Percentiles rank a stretch among this genome's conserved stretches.
These are phyloP conservation scores for Trypanosoma caninum DNA, from an alignment of 208 protist genomes.

Conservation along the genomic window DNA sequence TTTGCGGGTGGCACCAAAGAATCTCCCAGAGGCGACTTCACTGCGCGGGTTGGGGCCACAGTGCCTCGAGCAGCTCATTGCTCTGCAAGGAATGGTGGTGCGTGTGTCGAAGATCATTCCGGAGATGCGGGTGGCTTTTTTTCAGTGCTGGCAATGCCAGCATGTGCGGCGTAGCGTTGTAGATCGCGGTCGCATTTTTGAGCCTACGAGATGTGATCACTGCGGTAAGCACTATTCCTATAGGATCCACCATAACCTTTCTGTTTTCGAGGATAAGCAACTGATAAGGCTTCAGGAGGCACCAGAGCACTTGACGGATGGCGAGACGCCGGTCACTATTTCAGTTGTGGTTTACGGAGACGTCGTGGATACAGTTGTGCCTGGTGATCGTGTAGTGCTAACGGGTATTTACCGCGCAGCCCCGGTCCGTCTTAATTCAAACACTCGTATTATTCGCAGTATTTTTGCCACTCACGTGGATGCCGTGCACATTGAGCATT, in stretches of 20 bases:
- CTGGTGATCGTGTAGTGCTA: slow-evolving; percentile 97
- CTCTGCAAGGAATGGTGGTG: slow-evolving; percentile 91
- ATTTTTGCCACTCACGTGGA: slow-evolving; percentile 98
- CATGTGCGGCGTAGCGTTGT: slow-evolving; percentile 65
- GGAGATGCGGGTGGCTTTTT: slow-evolving; percentile 92
- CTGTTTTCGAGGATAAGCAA: slow-evolving; percentile 96
- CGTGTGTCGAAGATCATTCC: slow-evolving; percentile 91
- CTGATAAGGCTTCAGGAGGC: slow-evolving; percentile 98
- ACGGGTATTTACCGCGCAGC: slow-evolving; percentile 97
- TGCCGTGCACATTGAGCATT: slow-evolving; percentile 95
- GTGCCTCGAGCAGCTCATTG: slow-evolving; percentile 84
- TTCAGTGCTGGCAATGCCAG: slow-evolving; percentile 95
- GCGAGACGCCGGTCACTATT: slow-evolving; percentile 98
- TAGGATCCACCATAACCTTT: slow-evolving; percentile 95
- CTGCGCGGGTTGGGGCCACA: slow-evolving; percentile 69
- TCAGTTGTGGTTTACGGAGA: slow-evolving; percentile 93
- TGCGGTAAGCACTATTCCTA: slow-evolving; percentile 86
- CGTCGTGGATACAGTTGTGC: slow-evolving; percentile 95
- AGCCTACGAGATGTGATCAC: slow-evolving; percentile 94
- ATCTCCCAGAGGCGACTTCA: slow-evolving; percentile 56
- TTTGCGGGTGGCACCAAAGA: slow-evolving; percentile 56
- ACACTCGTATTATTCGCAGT: slow-evolving; percentile 90
- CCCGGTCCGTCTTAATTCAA: slow-evolving; percentile 92
- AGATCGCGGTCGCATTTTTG: slow-evolving; percentile 93
- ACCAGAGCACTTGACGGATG: slow-evolving; percentile 97